Conservation (phyloP, 306 rosid species). For the Begonia masoniana region DNA sequence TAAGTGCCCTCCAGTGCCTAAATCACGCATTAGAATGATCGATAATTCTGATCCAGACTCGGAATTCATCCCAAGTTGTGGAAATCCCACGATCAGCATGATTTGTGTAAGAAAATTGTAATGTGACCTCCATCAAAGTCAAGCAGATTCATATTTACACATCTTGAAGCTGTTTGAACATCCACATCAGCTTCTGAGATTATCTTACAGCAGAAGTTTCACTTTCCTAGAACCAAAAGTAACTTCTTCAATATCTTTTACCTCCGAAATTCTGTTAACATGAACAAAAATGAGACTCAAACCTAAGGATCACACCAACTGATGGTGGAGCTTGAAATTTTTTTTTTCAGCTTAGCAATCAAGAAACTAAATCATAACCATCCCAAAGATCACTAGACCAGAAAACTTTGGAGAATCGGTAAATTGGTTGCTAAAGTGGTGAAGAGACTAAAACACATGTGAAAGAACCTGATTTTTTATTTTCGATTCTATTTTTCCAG, state of each 20-base stretch:
- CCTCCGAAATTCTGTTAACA: slow-evolving; percentile 7
- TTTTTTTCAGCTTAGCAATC: neutral
- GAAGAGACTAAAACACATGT: slow-evolving; percentile 9
- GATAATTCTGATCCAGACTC: no score
- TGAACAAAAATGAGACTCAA: slow-evolving; percentile 6
- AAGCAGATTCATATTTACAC: neutral
- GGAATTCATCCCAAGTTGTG: no score
- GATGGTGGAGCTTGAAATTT: neutral
- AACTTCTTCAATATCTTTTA: slow-evolving; percentile 3
- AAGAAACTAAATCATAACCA: neutral
- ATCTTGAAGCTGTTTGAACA: slow-evolving; percentile 2
- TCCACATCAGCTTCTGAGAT: neutral
- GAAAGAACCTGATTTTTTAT: slow-evolving; percentile 19
- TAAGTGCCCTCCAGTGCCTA: no score
- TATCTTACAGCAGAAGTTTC: slow-evolving; percentile 6
- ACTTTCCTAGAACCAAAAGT: slow-evolving; percentile 3
- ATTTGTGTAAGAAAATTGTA: no score
- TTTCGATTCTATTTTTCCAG: slow-evolving; percentile 5
- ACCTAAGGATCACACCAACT: slow-evolving; percentile 6
- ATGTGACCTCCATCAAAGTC: neutral
- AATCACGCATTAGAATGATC: no score
- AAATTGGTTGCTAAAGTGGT: slow-evolving; percentile 13
- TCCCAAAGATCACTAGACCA: slow-evolving; percentile 10
- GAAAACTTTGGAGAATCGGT: slow-evolving; percentile 8
- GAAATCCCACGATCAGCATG: no score